Evolutionary conservation across 2,329 filamentous ascomycete genomes (phyloP).

Genomic region (Aspergillus uvarum): DNA sequence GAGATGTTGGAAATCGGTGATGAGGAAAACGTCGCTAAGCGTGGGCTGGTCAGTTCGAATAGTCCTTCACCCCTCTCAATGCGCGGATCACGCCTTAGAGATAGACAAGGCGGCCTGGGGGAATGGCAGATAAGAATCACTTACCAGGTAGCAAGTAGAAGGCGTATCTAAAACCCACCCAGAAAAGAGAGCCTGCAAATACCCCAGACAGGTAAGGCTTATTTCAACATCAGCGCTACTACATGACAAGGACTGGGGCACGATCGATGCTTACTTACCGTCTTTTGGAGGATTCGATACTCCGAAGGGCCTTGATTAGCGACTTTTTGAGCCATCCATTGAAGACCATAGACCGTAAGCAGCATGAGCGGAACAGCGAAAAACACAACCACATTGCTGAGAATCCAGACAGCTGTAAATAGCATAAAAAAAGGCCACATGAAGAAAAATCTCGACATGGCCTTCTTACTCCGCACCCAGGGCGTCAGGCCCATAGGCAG

Average conservation of each 20-base stretch:
- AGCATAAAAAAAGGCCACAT: conserved; percentile 81
- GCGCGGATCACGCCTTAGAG: neutral
- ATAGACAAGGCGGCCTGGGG: neutral
- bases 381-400: conserved; percentile 73
- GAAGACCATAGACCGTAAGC: conserved; percentile 63
- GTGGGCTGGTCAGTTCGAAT: conserved; percentile 3
- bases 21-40: conserved; percentile 61
- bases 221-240: conserved; percentile 20
- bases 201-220: conserved; percentile 91
- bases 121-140: conserved; percentile 24
- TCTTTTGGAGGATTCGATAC: conserved; percentile 87
- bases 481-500: conserved; percentile 72
- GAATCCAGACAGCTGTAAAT: conserved; percentile 66
- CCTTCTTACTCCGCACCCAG: conserved; percentile 71
- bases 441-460: conserved; percentile 85
- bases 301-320: conserved; percentile 80
- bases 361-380: conserved; percentile 71
- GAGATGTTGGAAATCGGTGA: conserved; percentile 75
- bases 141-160: conserved; percentile 70
- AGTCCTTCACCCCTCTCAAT: neutral
- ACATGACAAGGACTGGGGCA: neutral
- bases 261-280: conserved; percentile 58
- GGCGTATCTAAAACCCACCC: conserved; percentile 74
- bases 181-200: conserved; percentile 82
- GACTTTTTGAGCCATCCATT: conserved; percentile 74